phyloP scores from a whole-genome alignment of 2,329 filamentous ascomycete species.

The Nannizziopsis arthrosporioides region DNA sequence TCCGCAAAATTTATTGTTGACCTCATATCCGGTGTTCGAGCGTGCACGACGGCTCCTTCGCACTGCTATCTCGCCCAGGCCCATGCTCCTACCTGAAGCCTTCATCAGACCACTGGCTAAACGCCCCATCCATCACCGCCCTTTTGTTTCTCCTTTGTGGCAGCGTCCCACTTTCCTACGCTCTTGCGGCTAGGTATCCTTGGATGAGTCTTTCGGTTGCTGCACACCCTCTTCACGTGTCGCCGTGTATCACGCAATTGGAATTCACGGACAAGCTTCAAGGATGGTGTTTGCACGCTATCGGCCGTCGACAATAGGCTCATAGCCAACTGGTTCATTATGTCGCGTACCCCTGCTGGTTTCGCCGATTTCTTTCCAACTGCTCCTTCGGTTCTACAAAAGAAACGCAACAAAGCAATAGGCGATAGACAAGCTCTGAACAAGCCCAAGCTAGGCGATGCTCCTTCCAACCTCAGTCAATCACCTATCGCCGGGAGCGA shows the following conservation, averaged over 20 bases:
- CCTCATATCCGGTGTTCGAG: neutral
- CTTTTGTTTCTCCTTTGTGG: neutral
- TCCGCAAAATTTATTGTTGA: constrained; percentile 4
- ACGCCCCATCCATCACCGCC: neutral
- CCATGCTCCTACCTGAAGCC: neutral
- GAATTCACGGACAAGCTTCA: constrained; percentile 14
- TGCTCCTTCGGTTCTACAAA: constrained; percentile 53
- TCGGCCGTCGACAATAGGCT: constrained; percentile 26
- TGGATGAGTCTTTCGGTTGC: neutral
- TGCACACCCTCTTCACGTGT: neutral
- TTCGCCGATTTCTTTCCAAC: constrained; percentile 81
- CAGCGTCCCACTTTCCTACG: neutral
- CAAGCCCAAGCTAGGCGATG: constrained; percentile 30
- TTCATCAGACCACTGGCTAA: no score
- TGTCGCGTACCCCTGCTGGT: constrained; percentile 70
- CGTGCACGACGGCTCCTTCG: neutral
- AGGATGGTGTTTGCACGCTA: constrained; percentile 33
- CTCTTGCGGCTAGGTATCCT: neutral
- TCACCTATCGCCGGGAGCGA: constrained; percentile 10
- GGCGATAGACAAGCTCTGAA: constrained; percentile 49
- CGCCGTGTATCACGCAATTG: neutral
- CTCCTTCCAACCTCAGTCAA: constrained; percentile 13
- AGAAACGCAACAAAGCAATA: constrained; percentile 39
- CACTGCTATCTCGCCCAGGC: neutral
- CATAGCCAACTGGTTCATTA: constrained; percentile 46